These are phyloP conservation scores for Dispira parvispora DNA, from an alignment of 192 early-diverging fungal genomes.

Conservation along the genomic window DNA sequence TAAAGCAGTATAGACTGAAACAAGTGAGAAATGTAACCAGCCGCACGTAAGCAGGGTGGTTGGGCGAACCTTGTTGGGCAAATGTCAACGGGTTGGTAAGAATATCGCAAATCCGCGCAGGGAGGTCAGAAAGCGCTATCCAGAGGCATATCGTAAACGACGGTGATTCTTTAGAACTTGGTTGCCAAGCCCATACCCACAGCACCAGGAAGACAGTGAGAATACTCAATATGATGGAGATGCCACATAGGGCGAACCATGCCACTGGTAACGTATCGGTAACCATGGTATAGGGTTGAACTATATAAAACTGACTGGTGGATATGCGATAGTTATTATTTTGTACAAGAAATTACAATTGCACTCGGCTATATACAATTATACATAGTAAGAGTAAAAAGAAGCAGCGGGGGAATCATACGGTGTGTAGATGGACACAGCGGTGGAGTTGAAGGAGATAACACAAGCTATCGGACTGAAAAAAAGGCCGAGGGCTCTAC, in stretches of 20 bases:
- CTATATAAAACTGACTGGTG: too few relatives aligned
- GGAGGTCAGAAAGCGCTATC: conserved; percentile 1
- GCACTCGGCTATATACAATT: too few relatives aligned
- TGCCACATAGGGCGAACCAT: background rate
- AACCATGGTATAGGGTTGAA: too few relatives aligned
- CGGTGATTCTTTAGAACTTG: background rate
- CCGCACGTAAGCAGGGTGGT: background rate
- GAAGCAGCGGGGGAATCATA: too few relatives aligned
- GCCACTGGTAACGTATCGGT: too few relatives aligned
- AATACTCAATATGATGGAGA: background rate
- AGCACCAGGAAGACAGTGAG: background rate
- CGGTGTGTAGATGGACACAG: too few relatives aligned
- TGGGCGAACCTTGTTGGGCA: background rate
- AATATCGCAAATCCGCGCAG: background rate
- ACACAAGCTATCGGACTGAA: too few relatives aligned
- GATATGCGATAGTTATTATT: too few relatives aligned
- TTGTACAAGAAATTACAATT: too few relatives aligned
- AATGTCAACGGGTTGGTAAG: background rate
- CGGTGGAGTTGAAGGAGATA: too few relatives aligned
- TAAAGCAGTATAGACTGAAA: background rate
- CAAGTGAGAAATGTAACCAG: background rate
- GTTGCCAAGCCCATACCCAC: conserved; percentile 4
- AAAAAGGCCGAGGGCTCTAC: too few relatives aligned
- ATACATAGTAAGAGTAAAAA: too few relatives aligned
- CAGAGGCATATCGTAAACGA: conserved; percentile 1